Base-by-base conservation (phyloP, 495 filamentous ascomycete species). In the Xylaria castorea region DNA sequence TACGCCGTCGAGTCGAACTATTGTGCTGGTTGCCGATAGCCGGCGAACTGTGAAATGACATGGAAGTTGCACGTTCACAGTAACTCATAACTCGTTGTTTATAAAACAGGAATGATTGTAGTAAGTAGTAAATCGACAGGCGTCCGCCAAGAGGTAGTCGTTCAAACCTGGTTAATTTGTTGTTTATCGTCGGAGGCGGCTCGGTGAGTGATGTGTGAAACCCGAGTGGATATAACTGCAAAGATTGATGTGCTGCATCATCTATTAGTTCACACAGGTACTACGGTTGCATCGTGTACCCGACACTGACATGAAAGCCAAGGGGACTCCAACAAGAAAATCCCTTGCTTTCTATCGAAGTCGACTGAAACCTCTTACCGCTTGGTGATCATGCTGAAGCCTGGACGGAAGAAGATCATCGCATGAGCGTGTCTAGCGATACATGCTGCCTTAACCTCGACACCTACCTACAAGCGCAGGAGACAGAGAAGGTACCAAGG, bases 121-220 rank as follows among this genome's bases (percentile, higher is more conserved):
- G 36, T 68, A 18, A 32, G 46, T 44, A 34, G n/a, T 68, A 25
- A 46, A 30, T 8, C 46, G 32, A 50, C 65, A 53, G 5, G n/a
- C n/a, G 30, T 34, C 25, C 44, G n/a, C 57, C 22, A 57, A 22
- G 11, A 67, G 46, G 32, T 40, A 18, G 46, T 67, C 27, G 32
- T 67, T 67, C 53, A 46, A 53, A 36, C 36, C 36, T 30, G 66
- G 20, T 57, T 51, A 42, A 42, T 48, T 67, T 67, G 48, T 40
- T 57, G 32, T 57, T 57, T 40, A 55, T 50, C 66, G 20, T 57
- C 66, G 50, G 66, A 57, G n/a, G 50, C 66, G 66, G 48, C 66
- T 68, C 66, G 66, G 66, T 68, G 66, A 68, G 66, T 68, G 66
- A 42, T 57, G 34, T n/a, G 36, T 68, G 66, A 68, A 68, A 51